Evolutionary conservation across 1,284 basidiomycete genomes (phyloP), one percentile per base, ranked within the genome.

Genomic region (Fomitiporia mediterranea): DNA sequence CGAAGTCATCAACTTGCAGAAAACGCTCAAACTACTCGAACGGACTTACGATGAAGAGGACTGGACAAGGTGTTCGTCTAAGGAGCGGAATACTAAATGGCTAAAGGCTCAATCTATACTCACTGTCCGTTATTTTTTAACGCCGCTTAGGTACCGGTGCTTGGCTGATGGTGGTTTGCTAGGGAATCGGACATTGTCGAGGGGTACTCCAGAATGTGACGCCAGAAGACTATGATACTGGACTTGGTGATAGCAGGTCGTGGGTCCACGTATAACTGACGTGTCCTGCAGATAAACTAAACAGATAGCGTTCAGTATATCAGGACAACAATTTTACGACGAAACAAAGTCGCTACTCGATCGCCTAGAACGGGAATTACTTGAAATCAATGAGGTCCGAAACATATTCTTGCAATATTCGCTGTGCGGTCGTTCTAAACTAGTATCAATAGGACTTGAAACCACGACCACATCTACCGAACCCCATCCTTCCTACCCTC

Each of bases 1-100:
- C 60, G 83, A 89, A 71, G 78, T 80, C 60, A 78, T 90, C 15
- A 90, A 90, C 66, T 72, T 90, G 7, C 69, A 71, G 8, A 76
- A 85, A 37, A 74, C 90, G 1, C 69, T 89, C 5, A 74, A 78
- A 43, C 69, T 81, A 54, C 73, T 91, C 0, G 83, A 89, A 59
- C 81, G 78, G 60, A 73, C 76, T 2, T 70, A 81, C 0, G 68
- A 74, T 4, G 72, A 74, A 9, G 70, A 75, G 17, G 71, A 79
- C 32, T 84, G 83, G 81, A 68, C 74, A 0, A 53, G 25, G 28
- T 54, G 40, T 23, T 38, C 50, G 8, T 32, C 49, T 8, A 49
- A 42, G 17, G 55, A 56, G 30, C 50, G 58, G 1, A 48, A 27
- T 30, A 51, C 48, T 28, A 56, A 60, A 27, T 85, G 82, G 82